Percentiles rank a stretch among this genome's conserved stretches.
phyloP scores from a whole-genome alignment of 257 asterid genomes.

The Forsythia suspensa region DNA sequence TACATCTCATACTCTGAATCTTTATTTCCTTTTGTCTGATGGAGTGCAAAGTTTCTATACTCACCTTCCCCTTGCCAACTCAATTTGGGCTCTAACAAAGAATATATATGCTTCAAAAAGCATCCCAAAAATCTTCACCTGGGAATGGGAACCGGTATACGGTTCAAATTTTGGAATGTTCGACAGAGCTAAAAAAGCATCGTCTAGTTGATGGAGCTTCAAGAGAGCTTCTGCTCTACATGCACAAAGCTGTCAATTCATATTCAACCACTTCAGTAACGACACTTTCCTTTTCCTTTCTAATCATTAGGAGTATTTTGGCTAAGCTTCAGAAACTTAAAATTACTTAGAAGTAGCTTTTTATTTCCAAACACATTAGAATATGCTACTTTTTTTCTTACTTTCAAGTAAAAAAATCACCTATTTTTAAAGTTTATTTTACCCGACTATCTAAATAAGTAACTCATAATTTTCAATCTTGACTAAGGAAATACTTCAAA shows the following conservation, averaged over 20 bases:
- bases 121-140: conserved; percentile 61
- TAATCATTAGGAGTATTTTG: not conserved
- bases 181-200: conserved; percentile 49
- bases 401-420: not conserved
- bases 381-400: not conserved
- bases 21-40: not conserved
- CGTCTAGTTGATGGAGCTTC: conserved; percentile 73
- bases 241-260: conserved; percentile 72
- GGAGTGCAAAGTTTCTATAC: conserved; percentile 14
- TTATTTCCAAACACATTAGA: not conserved
- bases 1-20: conserved; percentile 22
- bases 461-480: not conserved
- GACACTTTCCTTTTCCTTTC: conserved; percentile 2
- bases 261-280: conserved; percentile 30
- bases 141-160: conserved; percentile 25
- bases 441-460: not conserved
- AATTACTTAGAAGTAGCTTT: not conserved
- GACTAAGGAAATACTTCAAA: not conserved
- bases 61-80: conserved; percentile 83
- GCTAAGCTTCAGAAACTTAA: not conserved
- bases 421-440: not conserved
- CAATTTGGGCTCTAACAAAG: conserved; percentile 68
- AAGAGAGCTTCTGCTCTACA: conserved; percentile 89
- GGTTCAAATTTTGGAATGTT: conserved; percentile 39
- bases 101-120: conserved; percentile 61